These are phyloP conservation scores for Trichomonascaceae sp. DNA, from an alignment of 1,139 yeast species.

Conservation along the genomic window DNA sequence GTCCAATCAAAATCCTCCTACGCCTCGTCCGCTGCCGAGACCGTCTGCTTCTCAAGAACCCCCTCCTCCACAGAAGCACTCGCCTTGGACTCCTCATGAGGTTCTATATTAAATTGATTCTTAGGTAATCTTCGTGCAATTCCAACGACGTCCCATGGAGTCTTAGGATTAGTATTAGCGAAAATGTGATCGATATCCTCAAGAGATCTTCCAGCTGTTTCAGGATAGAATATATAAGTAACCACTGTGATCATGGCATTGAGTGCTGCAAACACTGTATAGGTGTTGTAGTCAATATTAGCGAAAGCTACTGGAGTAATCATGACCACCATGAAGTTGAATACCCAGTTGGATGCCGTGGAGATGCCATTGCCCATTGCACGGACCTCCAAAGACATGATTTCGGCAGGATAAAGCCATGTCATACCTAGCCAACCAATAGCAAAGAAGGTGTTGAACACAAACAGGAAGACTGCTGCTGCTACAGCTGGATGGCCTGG, in stretches of 20 bases:
- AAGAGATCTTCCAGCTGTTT: constrained; percentile 66
- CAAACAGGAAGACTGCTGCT: constrained; percentile 45
- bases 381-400: constrained; percentile 66
- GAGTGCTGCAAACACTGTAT: constrained; percentile 59
- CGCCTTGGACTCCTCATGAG: not conserved
- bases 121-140: constrained; percentile 24
- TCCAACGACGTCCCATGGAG: constrained; percentile 37
- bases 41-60: not conserved
- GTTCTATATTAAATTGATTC: not conserved
- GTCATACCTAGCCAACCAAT: constrained; percentile 54
- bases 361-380: constrained; percentile 69
- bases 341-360: constrained; percentile 71
- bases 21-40: not conserved
- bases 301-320: constrained; percentile 42
- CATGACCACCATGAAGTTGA: constrained; percentile 59
- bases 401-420: constrained; percentile 30
- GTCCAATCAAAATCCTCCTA: not conserved
- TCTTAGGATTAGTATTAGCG: constrained; percentile 31
- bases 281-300: constrained; percentile 55
- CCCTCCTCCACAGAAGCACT: not conserved
- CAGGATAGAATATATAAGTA: constrained; percentile 61
- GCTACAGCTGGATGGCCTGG: constrained; percentile 30
- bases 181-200: constrained; percentile 51
- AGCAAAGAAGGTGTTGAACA: constrained; percentile 50
- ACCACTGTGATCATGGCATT: constrained; percentile 56